phyloP scores from a whole-genome alignment of 2,329 filamentous ascomycete genomes.

The Beauveria medogensis region DNA sequence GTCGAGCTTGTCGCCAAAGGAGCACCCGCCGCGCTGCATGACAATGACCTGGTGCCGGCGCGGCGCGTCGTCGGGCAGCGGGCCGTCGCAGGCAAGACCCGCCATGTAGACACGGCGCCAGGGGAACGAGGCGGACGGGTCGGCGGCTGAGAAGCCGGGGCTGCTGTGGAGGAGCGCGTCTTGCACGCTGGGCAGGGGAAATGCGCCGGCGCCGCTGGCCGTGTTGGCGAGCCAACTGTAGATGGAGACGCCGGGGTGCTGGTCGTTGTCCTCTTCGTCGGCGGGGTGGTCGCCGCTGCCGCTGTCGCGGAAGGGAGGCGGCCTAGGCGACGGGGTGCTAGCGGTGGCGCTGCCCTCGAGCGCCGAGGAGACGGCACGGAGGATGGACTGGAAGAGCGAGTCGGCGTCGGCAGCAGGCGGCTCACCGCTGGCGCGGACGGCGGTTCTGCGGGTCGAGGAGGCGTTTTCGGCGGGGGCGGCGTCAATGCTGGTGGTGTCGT shows the following conservation, averaged over 20 bases:
- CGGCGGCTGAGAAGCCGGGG: conserved; percentile 32
- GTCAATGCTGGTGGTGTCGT: background rate
- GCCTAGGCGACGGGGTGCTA: background rate
- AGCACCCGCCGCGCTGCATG: conserved; percentile 74
- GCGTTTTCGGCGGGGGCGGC: conserved; percentile 9
- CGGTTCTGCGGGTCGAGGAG: background rate
- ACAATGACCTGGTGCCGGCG: conserved; percentile 68
- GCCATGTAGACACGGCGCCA: conserved; percentile 69
- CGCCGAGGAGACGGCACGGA: conserved; percentile 39
- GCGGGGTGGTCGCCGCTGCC: conserved; percentile 17
- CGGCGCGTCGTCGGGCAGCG: conserved; percentile 42
- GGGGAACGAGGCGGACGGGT: conserved; percentile 40
- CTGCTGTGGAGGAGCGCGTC: conserved; percentile 42
- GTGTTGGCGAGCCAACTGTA: conserved; percentile 48
- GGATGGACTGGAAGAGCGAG: conserved; percentile 36
- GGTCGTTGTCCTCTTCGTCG: conserved; percentile 20
- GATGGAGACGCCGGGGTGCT: conserved; percentile 25
- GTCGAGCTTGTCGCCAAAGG: conserved; percentile 71
- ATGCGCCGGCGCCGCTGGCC: conserved; percentile 50
- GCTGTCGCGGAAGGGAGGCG: conserved; percentile 16
- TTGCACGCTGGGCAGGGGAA: conserved; percentile 57
- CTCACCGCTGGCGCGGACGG: conserved; percentile 10
- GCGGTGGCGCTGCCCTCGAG: conserved; percentile 18
- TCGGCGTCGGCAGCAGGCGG: conserved; percentile 15
- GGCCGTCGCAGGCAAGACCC: conserved; percentile 56